Evolutionary conservation across 805 yeast genomes (phyloP).

Genomic region (Pichia manshurica): DNA sequence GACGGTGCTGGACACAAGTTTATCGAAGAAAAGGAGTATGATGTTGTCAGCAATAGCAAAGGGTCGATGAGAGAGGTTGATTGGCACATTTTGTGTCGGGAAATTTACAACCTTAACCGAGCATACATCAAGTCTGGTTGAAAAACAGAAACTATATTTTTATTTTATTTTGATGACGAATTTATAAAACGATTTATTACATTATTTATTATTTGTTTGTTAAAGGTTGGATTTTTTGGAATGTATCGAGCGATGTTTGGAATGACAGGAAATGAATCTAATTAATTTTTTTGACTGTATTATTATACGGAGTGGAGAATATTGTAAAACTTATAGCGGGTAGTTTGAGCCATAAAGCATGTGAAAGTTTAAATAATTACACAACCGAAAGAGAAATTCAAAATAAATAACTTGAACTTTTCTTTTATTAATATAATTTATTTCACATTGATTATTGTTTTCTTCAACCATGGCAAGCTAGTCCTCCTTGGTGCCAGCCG

Average conservation of each 20-base stretch:
- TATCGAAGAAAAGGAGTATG: constrained; percentile 18
- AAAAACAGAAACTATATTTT: neutral
- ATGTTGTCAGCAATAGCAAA: constrained; percentile 29
- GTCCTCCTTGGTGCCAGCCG: constrained; percentile 13
- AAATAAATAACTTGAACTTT: neutral
- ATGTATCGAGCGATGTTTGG: too few species aligned
- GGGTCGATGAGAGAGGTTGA: constrained; percentile 59
- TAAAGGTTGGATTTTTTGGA: too few species aligned
- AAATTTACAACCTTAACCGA: constrained; percentile 69
- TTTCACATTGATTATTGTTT: too few species aligned
- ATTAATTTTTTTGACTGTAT: too few species aligned
- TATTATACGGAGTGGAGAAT: too few species aligned
- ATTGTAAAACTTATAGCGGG: too few species aligned
- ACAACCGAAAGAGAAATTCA: neutral
- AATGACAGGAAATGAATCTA: too few species aligned
- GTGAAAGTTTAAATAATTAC: neutral
- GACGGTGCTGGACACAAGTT: neutral
- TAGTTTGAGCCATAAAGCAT: neutral
- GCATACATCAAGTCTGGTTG: constrained; percentile 45
- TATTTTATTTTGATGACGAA: neutral
- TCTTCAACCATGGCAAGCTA: too few species aligned
- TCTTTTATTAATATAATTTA: too few species aligned
- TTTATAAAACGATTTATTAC: too few species aligned
- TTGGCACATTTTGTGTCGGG: constrained; percentile 84
- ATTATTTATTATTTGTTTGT: neutral